These are phyloP conservation scores for Phialophora tarda DNA, from an alignment of 2,329 filamentous ascomycete species.

Conservation along the genomic window DNA sequence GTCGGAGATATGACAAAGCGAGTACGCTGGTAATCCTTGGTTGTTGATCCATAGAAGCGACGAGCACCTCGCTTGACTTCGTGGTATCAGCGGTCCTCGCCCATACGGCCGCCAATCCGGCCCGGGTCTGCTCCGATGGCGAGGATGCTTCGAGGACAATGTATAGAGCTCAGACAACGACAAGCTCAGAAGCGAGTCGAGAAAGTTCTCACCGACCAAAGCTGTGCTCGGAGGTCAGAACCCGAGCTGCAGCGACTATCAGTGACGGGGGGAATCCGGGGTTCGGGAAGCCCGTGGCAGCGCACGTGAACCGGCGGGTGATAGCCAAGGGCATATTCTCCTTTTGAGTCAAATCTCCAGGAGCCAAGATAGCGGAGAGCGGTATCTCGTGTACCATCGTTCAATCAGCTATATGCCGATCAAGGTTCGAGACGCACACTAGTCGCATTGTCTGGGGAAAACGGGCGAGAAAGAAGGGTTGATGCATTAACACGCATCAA, in stretches of 20 bases:
- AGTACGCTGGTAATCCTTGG: conserved; percentile 83
- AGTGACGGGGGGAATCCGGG: conserved; percentile 15
- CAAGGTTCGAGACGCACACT: conserved; percentile 19
- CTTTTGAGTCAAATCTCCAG: conserved; percentile 8
- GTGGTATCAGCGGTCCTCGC: conserved; percentile 6
- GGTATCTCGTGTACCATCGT: conserved; percentile 4
- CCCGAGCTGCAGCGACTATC: conserved; percentile 25
- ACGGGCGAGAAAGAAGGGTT: conserved; percentile 12
- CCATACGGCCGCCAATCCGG: background rate
- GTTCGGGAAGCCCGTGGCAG: conserved; percentile 4
- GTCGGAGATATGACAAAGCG: conserved; percentile 86
- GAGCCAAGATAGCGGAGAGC: conserved; percentile 14
- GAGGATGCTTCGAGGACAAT: background rate
- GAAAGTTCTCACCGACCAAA: conserved; percentile 3
- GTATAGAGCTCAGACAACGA: background rate
- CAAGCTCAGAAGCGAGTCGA: background rate
- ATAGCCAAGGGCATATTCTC: conserved; percentile 7
- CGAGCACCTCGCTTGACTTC: conserved; percentile 64
- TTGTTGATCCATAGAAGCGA: conserved; percentile 75
- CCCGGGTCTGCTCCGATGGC: background rate
- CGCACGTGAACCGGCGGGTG: conserved; percentile 24
- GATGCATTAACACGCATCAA: conserved; percentile 11
- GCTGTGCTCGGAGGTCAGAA: conserved; percentile 14
- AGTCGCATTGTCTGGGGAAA: conserved; percentile 12
- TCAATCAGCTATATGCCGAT: conserved; percentile 15